Conservation (phyloP, 73 alveolate genomes). For the Uronychia binucleata region DNA sequence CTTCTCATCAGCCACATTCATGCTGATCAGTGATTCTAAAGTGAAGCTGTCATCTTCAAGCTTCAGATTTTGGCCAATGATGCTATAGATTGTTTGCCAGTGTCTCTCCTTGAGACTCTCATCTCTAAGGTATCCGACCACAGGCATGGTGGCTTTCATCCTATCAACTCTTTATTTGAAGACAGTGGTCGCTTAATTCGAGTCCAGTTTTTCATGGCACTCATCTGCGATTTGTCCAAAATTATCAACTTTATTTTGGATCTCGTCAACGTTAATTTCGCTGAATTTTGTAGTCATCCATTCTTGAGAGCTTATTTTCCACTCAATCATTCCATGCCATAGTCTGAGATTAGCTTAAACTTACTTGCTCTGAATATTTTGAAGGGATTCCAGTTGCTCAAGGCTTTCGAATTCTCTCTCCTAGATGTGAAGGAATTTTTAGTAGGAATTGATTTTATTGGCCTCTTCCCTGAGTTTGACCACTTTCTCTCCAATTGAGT, state of each 20-base stretch:
- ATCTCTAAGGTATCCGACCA: conserved; percentile 77
- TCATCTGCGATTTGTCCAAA: conserved; percentile 62
- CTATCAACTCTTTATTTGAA: conserved; percentile 69
- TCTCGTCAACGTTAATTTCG: conserved; percentile 82
- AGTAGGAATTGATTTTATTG: conserved; percentile 63
- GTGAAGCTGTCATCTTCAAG: conserved; percentile 74
- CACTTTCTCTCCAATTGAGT: conserved; percentile 51
- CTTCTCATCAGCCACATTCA: conserved; percentile 71
- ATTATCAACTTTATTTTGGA: conserved; percentile 71
- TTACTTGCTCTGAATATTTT: conserved; percentile 22
- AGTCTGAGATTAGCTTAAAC: conserved; percentile 51
- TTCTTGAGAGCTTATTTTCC: conserved; percentile 63
- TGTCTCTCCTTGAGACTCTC: conserved; percentile 77
- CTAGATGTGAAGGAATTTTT: conserved; percentile 75
- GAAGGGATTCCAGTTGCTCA: conserved; percentile 61
- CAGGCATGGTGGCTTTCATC: conserved; percentile 89
- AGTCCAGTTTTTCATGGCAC: conserved; percentile 63
- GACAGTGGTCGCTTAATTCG: conserved; percentile 62
- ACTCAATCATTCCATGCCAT: conserved; percentile 83
- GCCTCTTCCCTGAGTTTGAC: conserved; percentile 62
- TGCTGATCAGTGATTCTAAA: conserved; percentile 69
- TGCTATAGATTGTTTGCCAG: conserved; percentile 81
- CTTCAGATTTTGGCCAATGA: conserved; percentile 58
- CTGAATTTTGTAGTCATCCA: conserved; percentile 78
- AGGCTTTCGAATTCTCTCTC: conserved; percentile 74